A percentile compares a stretch with the other conserved stretches of the same genome.
Evolutionary conservation across 164 flowering plant species (phyloP).

Genomic region (Dillenia suffruticosa): DNA sequence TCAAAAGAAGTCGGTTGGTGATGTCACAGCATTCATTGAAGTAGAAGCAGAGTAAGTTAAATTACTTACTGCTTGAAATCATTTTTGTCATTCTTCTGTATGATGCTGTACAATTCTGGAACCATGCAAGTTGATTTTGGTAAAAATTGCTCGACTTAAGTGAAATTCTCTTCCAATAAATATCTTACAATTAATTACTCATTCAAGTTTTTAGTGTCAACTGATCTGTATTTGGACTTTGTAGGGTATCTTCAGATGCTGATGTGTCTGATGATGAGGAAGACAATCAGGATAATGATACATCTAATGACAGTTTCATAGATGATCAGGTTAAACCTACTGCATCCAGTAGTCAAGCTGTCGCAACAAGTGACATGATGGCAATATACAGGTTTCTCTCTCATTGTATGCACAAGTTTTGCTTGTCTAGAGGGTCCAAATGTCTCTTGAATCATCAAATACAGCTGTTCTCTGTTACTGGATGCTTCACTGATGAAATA

Average conservation of each 20-base stretch:
- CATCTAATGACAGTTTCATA: conserved; percentile 76
- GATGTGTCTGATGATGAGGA: conserved; percentile 67
- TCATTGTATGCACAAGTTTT: no score
- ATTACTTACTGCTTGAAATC: conserved; percentile 1
- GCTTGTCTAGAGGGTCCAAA: no score
- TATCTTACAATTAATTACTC: no score
- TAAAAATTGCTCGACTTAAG: no score
- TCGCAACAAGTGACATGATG: conserved; percentile 66
- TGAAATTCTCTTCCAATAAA: no score
- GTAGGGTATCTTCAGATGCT: conserved; percentile 78
- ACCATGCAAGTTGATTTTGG: no score
- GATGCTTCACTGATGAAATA: no score
- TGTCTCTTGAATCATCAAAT: no score
- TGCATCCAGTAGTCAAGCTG: conserved; percentile 42
- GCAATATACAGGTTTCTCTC: conserved; percentile 72
- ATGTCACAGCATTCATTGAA: conserved; percentile 55
- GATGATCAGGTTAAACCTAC: conserved; percentile 63
- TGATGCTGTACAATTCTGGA: no score
- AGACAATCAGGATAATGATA: conserved; percentile 35
- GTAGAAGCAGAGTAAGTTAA: conserved; percentile 90
- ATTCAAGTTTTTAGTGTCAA: background rate
- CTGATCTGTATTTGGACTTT: conserved; percentile 9
- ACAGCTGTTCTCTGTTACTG: no score
- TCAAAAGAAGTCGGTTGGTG: conserved; percentile 23
- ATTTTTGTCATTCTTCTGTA: background rate